A percentile compares a stretch with the other conserved stretches of the same genome.
phyloP scores from a whole-genome alignment of 495 filamentous ascomycete genomes.

The Penicillium diatomitis region DNA sequence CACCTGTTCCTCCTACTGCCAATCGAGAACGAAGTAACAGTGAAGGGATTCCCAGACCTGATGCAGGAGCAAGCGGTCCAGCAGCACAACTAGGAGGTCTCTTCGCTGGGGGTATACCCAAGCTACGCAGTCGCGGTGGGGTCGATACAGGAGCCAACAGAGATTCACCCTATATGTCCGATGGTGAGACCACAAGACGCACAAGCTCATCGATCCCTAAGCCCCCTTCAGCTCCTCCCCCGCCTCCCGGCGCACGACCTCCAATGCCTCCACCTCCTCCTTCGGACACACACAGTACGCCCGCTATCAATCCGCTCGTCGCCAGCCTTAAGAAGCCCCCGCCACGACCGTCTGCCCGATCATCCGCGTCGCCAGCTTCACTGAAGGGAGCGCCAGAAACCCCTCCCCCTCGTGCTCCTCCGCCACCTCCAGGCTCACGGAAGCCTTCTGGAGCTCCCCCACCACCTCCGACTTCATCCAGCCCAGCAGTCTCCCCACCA shows the following conservation, averaged over 20 bases:
- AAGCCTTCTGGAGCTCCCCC: slow-evolving; percentile 52
- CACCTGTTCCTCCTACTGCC: slow-evolving; percentile 55
- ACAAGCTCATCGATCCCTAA: slow-evolving; percentile 43
- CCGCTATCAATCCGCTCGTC: slow-evolving; percentile 47
- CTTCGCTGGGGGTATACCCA: slow-evolving; percentile 93
- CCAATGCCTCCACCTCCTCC: slow-evolving; percentile 39
- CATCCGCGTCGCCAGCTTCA: slow-evolving; percentile 24
- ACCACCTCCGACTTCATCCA: slow-evolving; percentile 28
- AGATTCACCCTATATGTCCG: slow-evolving; percentile 69
- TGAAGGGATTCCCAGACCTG: slow-evolving; percentile 46
- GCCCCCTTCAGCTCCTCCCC: slow-evolving; percentile 51
- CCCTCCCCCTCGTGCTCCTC: slow-evolving; percentile 56
- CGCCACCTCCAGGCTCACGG: slow-evolving; percentile 49
- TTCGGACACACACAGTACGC: slow-evolving; percentile 41
- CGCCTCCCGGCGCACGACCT: slow-evolving; percentile 45
- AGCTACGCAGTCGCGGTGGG: slow-evolving; percentile 80
- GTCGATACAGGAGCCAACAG: slow-evolving; percentile 79
- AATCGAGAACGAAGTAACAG: slow-evolving; percentile 75
- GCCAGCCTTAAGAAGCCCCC: slow-evolving; percentile 53
- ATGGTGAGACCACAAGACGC: slow-evolving; percentile 54
- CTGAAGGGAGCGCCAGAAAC: slow-evolving; percentile 10
- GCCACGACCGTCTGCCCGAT: slow-evolving; percentile 41
- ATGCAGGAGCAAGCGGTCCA: slow-evolving; percentile 34
- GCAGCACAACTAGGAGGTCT: slow-evolving; percentile 76
- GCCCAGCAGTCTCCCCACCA: slow-evolving; percentile 32